Evolutionary conservation across 192 early-diverging fungal species (phyloP).

Genomic region (Coemansia aciculifera): DNA sequence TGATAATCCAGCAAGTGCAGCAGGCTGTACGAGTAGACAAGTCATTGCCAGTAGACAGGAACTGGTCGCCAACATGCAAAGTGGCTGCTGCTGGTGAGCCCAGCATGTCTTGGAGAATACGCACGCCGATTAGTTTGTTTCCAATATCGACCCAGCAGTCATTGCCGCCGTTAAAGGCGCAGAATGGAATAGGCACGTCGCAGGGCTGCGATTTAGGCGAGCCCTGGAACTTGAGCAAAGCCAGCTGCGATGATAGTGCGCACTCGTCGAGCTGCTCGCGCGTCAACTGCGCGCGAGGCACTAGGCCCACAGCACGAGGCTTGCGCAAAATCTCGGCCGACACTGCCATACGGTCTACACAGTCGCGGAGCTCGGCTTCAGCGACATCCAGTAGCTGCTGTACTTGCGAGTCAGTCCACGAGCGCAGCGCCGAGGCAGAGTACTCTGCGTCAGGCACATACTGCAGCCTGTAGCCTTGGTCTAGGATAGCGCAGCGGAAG

Average conservation of each 20-base stretch:
- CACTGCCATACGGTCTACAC: slow-evolving; percentile 67
- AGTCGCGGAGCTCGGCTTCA: slow-evolving; percentile 62
- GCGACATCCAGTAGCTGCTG: slow-evolving; percentile 75
- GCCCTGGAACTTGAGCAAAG: slow-evolving; percentile 58
- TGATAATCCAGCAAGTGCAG: slow-evolving; percentile 89
- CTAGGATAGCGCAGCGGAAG: slow-evolving; percentile 64
- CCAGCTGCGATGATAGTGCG: slow-evolving; percentile 72
- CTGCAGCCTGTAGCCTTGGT: slow-evolving; percentile 54
- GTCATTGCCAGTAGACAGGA: slow-evolving; percentile 90
- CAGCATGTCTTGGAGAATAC: slow-evolving; percentile 71
- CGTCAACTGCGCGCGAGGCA: slow-evolving; percentile 62
- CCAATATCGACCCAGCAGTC: slow-evolving; percentile 95
- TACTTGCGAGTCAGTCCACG: slow-evolving; percentile 61
- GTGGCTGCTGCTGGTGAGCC: slow-evolving; percentile 61
- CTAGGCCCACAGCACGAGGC: slow-evolving; percentile 73
- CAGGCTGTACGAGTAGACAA: slow-evolving; percentile 79
- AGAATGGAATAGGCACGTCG: slow-evolving; percentile 76
- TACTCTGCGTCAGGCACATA: slow-evolving; percentile 60
- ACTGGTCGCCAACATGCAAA: slow-evolving; percentile 90
- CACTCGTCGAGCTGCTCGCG: slow-evolving; percentile 88
- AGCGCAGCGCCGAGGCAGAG: slow-evolving; percentile 24
- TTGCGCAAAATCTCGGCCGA: slow-evolving; percentile 72
- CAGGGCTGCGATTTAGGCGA: slow-evolving; percentile 57
- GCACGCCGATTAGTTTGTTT: slow-evolving; percentile 91
- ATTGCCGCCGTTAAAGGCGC: slow-evolving; percentile 88